Percentiles rank a stretch among this genome's conserved stretches.
phyloP scores from a whole-genome alignment of 73 alveolate species.

The Symbiodinium pilosum region DNA sequence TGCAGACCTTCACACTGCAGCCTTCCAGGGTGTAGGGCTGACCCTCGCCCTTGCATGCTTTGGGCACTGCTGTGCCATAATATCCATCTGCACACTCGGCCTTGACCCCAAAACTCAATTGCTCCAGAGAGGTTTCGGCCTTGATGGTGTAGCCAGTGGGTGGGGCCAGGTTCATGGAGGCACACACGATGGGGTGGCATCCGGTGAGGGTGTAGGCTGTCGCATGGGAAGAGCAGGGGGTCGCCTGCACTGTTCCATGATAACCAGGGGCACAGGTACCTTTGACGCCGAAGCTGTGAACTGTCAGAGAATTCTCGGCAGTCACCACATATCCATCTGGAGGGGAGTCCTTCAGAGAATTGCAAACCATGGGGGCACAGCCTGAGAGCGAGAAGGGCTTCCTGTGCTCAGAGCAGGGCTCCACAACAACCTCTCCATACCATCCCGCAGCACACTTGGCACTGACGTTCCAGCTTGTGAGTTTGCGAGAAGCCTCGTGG shows the following conservation, averaged over 20 bases:
- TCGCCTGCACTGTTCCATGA: constrained; percentile 26
- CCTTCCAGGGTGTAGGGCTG: constrained; percentile 64
- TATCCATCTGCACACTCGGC: neutral
- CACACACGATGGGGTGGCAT: constrained; percentile 48
- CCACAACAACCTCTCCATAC: constrained; percentile 32
- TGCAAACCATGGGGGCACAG: constrained; percentile 36
- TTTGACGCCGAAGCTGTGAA: constrained; percentile 1
- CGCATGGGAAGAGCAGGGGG: constrained; percentile 35
- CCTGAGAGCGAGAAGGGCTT: constrained; percentile 23
- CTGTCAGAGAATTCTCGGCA: neutral
- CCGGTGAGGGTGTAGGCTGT: constrained; percentile 53
- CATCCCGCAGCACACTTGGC: constrained; percentile 72
- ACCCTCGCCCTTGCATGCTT: constrained; percentile 27
- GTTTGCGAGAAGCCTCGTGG: constrained; percentile 44
- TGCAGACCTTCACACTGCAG: constrained; percentile 40
- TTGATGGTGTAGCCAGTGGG: constrained; percentile 11
- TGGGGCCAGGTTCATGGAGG: neutral
- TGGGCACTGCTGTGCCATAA: constrained; percentile 37
- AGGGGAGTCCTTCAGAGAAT: neutral
- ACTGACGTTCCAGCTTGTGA: constrained; percentile 62
- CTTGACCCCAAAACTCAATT: neutral
- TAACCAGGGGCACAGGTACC: constrained; percentile 17
- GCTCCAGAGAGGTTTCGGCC: neutral
- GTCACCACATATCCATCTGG: neutral
- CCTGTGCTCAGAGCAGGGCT: constrained; percentile 40